Conservation (phyloP, 345 rosid genomes). For the Arabidopsis suecica region DNA sequence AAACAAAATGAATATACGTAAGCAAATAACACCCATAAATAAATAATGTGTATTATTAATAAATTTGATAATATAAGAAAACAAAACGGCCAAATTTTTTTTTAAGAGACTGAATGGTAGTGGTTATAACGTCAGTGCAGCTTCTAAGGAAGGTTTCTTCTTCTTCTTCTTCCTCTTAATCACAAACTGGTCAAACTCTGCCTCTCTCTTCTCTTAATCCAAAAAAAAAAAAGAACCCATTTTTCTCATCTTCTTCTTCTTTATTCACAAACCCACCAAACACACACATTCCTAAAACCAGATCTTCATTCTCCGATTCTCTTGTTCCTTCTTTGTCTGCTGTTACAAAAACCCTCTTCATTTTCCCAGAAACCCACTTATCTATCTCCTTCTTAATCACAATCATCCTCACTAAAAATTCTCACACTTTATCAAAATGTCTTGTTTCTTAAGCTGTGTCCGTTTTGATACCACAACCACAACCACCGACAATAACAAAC, state of each 20-base stretch:
- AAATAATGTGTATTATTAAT: background rate
- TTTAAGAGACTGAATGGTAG: constrained; percentile 5
- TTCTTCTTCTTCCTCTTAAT: background rate
- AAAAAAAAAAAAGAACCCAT: background rate
- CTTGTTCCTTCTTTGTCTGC: constrained; percentile 39
- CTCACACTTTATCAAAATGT: constrained; percentile 48
- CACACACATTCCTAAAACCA: constrained; percentile 17
- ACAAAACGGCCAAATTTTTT: background rate
- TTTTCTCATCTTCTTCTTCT: background rate
- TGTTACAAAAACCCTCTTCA: constrained; percentile 12
- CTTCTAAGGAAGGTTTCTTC: constrained; percentile 31
- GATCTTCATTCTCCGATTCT: constrained; percentile 30
- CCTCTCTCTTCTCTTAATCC: constrained; percentile 29
- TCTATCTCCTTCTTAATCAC: constrained; percentile 35
- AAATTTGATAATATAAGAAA: background rate
- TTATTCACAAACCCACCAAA: constrained; percentile 28
- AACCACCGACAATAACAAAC: constrained; percentile 12
- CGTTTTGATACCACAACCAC: constrained; percentile 32
- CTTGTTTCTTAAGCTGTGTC: constrained; percentile 50
- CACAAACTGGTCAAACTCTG: constrained; percentile 38
- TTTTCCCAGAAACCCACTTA: constrained; percentile 38
- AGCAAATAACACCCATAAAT: constrained; percentile 8
- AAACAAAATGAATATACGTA: background rate
- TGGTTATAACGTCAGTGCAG: constrained; percentile 45
- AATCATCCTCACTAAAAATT: constrained; percentile 22